Evolutionary conservation across 257 asterid species (phyloP), one percentile per base, ranked within the genome.

Genomic region (Solanum neorickii): DNA sequence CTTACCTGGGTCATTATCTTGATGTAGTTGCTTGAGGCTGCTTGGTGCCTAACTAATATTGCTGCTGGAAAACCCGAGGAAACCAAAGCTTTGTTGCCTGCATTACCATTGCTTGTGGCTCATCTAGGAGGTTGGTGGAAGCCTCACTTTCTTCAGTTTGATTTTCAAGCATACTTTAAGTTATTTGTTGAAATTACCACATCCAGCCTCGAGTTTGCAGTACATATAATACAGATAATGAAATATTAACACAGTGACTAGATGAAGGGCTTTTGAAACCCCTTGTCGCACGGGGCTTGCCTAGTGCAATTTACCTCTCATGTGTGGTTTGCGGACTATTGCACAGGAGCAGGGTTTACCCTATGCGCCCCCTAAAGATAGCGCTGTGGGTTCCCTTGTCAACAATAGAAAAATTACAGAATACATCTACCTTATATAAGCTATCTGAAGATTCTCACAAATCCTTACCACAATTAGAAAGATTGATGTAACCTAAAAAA

Each of bases 21-120:
- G 47, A 69, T 90, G 82, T 88, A 97, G 99, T 92, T 97, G 91
- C 99, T 97, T n/a, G 99, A 97, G 91, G 96, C 98, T 9, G 98
- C 99, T 89, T 97, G 99, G 99, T 97, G 99, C 91, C 90, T 97
- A 88, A 97, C 99, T 86, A 97, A 97, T 91, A 96, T 97, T 82
- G 99, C 98, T 56, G 97, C 99, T 31, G 99, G 99, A 87, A 92
- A 93, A 88, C 96, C 97, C 5, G 99, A 97, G 88, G 99, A 97
- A 92, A 95, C 98, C 1, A 93, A 92, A 89, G 97, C 99, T 1
- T 85, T 97, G 91, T 90, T 93, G 80, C 99, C 99, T 88, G 98
- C 98, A 59, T 90, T 95, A 90, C 99, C 99, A 39, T 93, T 95
- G 91, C 98, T 97, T 39, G 92, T 95, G 90, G 99, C 98, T 92